Evolutionary conservation across 306 rosid genomes (phyloP), one percentile per base, ranked within the genome.

Genomic region (Gynostemma pentaphyllum): DNA sequence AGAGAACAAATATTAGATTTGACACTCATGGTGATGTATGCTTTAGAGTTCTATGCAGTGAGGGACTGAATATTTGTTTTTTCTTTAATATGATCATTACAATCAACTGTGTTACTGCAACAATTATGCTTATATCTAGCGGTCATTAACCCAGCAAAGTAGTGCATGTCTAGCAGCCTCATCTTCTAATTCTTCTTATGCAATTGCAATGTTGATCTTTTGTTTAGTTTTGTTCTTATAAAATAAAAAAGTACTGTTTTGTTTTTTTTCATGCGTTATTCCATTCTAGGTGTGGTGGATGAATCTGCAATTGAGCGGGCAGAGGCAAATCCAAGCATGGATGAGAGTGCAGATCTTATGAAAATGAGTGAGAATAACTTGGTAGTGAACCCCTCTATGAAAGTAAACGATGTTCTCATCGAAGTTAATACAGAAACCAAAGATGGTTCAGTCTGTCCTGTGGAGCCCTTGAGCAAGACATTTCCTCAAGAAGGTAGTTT

Each of bases 211-310:
- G 16, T 10, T 57, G 18, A 57, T 32, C 29, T 57, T 53, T 57
- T 11, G 28, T 57, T 36, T 57, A 44, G 5, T 56, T 9, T 57
- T 13, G 10, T 32, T n/a, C 28, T 10, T 1, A 3, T n/a, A 18
- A 56, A 34, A 21, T 27, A 34, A 56, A 55, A 56, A 57, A 32
- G 34, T 32, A 19, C 45, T 11, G n/a, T n/a, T n/a, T 4, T 32
- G 36, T 10, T 36, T 36, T 56, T 16, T 27, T n/a, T 54, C 42
- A 23, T 34, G 45, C 34, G 18, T 18, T 19, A 5, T 15, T 22
- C 36, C 29, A 2, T 36, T 57, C 36, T 36, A 45, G 45, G 29
- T 57, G 37, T 52, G 83, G 95, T 75, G 24, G 83, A 78, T 36
- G 82, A 77, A 48, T 62, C 14, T 69, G 65, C 51, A 62, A 27